Base-by-base conservation (phyloP, 768 basidiomycete genomes). In the Nidularia sp. region DNA sequence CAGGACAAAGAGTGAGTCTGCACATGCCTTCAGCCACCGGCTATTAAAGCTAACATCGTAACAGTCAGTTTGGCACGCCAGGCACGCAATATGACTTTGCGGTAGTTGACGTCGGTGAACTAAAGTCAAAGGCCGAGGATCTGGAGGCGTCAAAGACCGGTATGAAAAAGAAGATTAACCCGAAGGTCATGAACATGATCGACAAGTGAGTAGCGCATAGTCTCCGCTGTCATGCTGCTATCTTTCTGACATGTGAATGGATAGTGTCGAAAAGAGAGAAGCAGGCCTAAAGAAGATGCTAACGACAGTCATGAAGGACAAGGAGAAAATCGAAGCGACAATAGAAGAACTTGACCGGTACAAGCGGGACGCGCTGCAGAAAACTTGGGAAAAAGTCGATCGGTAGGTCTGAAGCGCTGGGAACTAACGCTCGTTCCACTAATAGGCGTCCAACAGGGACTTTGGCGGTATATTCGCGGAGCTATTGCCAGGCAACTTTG, bases 381-480 rank as follows among this genome's bases (percentile, higher is more conserved):
- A 88, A 71, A 98, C 95, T 0, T 99, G 97, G 96, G 84, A 88
- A 61, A 96, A 96, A 64, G 97, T 99, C 60, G 88, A 90, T 64
- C 81, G 77, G 94, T 96, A 62, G 60, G 88, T 72, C 2, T 18
- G 1, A 48, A 29, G 13, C 31, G 22, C 9, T 9, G n/a, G 44
- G 7, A 36, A 18, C 29, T 35, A 32, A 36, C n/a, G 4, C 45
- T 46, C 34, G 35, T 33, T 29, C 25, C 25, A 29, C 25, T 39
- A 10, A 18, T n/a, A 22, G 6, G 13, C 13, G 25, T 22, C n/a
- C 45, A 34, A 6, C 62, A 96, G 94, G 36, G 95, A 98, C 68
- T 99, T 99, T 64, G 97, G 97, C 6, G 84, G 81, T 7, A 98
- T 99, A 66, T 98, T 99, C 64, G 93, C 85, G 1, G 97, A 99